Base-by-base conservation (phyloP, 371 early-diverging fungal species). In the Mucor ambiguus region DNA sequence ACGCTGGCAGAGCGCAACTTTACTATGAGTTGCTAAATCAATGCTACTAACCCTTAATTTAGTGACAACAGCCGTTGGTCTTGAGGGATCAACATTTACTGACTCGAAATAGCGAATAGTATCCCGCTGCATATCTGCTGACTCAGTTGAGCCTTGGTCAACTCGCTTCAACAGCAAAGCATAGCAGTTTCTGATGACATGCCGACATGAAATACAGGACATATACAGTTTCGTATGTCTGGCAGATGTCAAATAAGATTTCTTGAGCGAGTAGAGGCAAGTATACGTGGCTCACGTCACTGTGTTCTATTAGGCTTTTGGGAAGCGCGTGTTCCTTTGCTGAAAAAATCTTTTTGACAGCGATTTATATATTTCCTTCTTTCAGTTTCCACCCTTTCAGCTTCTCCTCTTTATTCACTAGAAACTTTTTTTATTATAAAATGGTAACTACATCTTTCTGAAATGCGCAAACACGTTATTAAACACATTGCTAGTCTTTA, bases 401-500 rank as follows among this genome's bases (percentile, higher is more conserved):
- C 62, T 44, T 52, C 20, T 44, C 22, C 10, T 44, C 5, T 41
- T 41, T 41, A 41, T 46, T 46, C n/a, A 46, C 43, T 44, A 46
- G 16, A 60, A 4, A 41, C 14, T 46, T 46, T 46, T 46, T 22
- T 12, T 7, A 12, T 12, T 46, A 46, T 22, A 46, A 46, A 54
- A 54, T 54, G 55, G 55, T 30, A 54, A 54, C 18, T 54, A 18
- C 28, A 18, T 11, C 18, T 26, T 12, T 9, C 12, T 54, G 26
- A 10, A 22, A 7, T 8, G 22, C 37, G 11, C 1, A 6, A 46
- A 46, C 46, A 46, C 46, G 46, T 46, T 22, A 46, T 46, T 46
- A 46, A 46, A 46, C 22, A 44, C 12, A 28, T 37, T 16, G 18
- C 7, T 62, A 89, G 89, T 87, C 88, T 75, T 76, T 90, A 71